Evolutionary conservation across 345 rosid species (phyloP).

Genomic region (Trapa bicornis): DNA sequence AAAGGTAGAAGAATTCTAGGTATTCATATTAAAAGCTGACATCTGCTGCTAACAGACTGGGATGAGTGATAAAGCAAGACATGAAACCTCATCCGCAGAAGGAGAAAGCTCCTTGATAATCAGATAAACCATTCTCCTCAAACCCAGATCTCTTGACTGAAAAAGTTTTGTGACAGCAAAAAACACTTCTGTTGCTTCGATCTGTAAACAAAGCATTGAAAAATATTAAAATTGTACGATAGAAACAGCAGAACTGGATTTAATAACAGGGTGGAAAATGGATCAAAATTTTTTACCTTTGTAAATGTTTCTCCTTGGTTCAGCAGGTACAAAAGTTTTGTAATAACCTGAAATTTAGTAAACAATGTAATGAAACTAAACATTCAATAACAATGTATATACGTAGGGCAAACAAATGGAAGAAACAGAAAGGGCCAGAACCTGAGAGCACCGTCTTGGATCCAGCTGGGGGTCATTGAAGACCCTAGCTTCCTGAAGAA

Average conservation of each 20-base stretch:
- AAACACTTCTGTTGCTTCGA: constrained; percentile 93
- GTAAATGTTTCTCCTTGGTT: constrained; percentile 95
- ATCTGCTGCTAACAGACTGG: background rate
- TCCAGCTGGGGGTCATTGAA: constrained; percentile 98
- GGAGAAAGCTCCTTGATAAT: constrained; percentile 97
- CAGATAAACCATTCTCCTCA: constrained; percentile 97
- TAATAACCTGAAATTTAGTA: constrained; percentile 53
- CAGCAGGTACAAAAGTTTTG: constrained; percentile 83
- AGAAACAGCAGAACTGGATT: background rate
- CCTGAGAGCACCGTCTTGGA: constrained; percentile 97
- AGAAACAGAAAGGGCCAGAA: constrained; percentile 12
- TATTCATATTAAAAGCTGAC: background rate
- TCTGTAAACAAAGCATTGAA: constrained; percentile 22
- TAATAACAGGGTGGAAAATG: background rate
- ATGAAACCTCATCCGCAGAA: constrained; percentile 85
- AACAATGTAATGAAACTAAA: constrained; percentile 8
- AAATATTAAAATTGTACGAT: constrained; percentile 6
- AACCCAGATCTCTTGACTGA: constrained; percentile 79
- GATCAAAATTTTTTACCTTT: constrained; percentile 35
- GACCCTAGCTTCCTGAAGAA: constrained; percentile 96
- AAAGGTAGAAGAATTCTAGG: background rate
- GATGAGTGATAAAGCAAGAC: background rate
- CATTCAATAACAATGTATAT: background rate
- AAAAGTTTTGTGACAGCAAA: constrained; percentile 94
- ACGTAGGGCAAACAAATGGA: background rate